Evolutionary conservation across 371 early-diverging fungal species (phyloP), one percentile per base, ranked within the genome.

Genomic region (Rhizopus delemar): DNA sequence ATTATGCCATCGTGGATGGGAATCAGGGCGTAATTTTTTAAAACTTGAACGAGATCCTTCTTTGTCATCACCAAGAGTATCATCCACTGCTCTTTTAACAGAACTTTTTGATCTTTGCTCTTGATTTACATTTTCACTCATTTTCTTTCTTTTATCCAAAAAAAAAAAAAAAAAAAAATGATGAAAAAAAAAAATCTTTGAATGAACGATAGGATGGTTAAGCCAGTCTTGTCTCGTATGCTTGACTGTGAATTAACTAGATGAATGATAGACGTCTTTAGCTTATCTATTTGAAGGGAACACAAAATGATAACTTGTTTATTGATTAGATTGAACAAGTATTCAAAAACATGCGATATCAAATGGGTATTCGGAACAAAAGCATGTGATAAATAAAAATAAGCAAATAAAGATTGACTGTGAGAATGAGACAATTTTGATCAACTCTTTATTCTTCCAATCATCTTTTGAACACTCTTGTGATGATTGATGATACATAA

Each of bases 1-100:
- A 55, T 81, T 90, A 49, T 90, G 89, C 93, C 93, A 92, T 32
- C 93, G 73, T 31, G 92, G 92, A 41, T 63, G 64, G 3, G 34
- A 15, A 5, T 6, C 22, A n/a, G 46, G 31, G 13, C 12, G 13
- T 34, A 48, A 3, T 33, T 46, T 6, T 28, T 49, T 33, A 35
- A 56, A 45, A 16, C 31, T 28, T 22, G 32, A 49, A 33, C 7
- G 9, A 28, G 8, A 5, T n/a, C 28, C 9, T 31, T n/a, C 46
- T 15, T 16, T 45, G 7, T 15, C 46, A 12, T 45, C 22, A 7
- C 7, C 46, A 12, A 12, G 0, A 39, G 9, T 1, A 39, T 45
- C 46, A 8, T 22, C 22, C 7, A 45, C 46, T n/a, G 16, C n/a
- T 38, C 39, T 38, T 38, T 38, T 38, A 38, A 38, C 39, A 38